phyloP scores from a whole-genome alignment of 306 rosid species.

The Castanea sativa region DNA sequence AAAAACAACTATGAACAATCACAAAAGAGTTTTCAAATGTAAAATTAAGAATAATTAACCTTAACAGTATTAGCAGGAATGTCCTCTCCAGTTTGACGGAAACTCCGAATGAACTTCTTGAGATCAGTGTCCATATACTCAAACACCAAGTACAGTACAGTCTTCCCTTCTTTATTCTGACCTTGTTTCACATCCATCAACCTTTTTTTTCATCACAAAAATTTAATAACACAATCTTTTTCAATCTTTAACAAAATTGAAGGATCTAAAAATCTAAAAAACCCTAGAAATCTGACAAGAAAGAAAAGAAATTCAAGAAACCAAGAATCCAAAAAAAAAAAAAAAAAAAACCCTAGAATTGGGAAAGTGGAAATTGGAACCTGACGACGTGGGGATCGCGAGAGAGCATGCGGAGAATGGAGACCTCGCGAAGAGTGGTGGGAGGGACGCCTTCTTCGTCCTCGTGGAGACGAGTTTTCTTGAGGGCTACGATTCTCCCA shows the following conservation, averaged over 20 bases:
- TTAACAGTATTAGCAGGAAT: conserved; percentile 51
- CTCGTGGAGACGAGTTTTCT: conserved; percentile 95
- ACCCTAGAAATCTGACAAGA: background rate
- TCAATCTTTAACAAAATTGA: background rate
- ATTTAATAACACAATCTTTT: no score
- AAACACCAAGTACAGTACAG: conserved; percentile 84
- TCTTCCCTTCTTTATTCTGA: conserved; percentile 84
- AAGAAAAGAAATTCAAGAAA: background rate
- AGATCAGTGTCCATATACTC: conserved; percentile 94
- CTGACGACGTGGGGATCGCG: conserved; percentile 85
- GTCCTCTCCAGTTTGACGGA: conserved; percentile 58
- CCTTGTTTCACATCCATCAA: conserved; percentile 94
- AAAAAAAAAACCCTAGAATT: background rate
- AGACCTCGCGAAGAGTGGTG: conserved; percentile 94
- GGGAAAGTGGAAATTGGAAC: background rate
- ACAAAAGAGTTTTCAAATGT: background rate
- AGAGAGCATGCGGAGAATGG: conserved; percentile 93
- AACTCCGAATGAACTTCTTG: conserved; percentile 68
- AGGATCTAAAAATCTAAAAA: background rate
- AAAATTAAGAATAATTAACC: conserved; percentile 24
- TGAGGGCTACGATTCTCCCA: conserved; percentile 86
- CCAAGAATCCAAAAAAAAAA: background rate
- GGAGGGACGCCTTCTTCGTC: conserved; percentile 99
- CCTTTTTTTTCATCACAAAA: conserved; percentile 25
- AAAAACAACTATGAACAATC: background rate